Percentiles rank a stretch among this genome's conserved stretches.
These are phyloP conservation scores for Arthroderma sp. DNA, from an alignment of 2,329 filamentous ascomycete species.

Conservation along the genomic window DNA sequence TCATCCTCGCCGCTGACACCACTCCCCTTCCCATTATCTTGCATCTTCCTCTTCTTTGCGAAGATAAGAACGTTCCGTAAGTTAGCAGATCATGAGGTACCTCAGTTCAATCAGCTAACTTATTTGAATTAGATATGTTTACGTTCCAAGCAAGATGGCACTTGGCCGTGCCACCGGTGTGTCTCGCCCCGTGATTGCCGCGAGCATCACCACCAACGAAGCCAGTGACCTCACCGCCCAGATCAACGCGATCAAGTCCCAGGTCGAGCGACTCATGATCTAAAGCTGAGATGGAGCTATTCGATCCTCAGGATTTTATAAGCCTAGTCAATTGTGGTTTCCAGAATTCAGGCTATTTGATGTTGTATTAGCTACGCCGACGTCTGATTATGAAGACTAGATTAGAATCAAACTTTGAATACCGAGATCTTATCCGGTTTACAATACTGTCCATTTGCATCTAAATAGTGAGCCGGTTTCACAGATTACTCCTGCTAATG, in stretches of 20 bases:
- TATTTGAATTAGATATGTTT: constrained; percentile 33
- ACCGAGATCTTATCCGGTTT: no score
- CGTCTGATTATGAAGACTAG: no score
- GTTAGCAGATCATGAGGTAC: no score
- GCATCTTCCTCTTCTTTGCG: constrained; percentile 76
- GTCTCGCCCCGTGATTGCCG: constrained; percentile 71
- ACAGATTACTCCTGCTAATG: no score
- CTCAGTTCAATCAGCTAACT: no score
- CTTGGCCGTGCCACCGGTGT: constrained; percentile 86
- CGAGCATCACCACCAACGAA: constrained; percentile 84
- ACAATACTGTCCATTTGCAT: no score
- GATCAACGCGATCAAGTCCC: constrained; percentile 81
- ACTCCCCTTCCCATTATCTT: constrained; percentile 76
- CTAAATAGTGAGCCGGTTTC: no score
- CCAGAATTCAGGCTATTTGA: no score
- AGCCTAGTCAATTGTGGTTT: no score
- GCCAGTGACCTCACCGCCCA: constrained; percentile 73
- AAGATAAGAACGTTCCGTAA: constrained; percentile 59
- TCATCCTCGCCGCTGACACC: constrained; percentile 82
- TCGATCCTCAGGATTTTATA: no score
- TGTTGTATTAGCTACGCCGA: no score
- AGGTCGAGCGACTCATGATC: constrained; percentile 92
- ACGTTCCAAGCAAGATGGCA: constrained; percentile 62
- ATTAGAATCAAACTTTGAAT: no score
- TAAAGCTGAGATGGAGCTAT: constrained; percentile 34